Conservation (phyloP, 371 early-diverging fungal species). For the Dichotomocladium elegans region DNA sequence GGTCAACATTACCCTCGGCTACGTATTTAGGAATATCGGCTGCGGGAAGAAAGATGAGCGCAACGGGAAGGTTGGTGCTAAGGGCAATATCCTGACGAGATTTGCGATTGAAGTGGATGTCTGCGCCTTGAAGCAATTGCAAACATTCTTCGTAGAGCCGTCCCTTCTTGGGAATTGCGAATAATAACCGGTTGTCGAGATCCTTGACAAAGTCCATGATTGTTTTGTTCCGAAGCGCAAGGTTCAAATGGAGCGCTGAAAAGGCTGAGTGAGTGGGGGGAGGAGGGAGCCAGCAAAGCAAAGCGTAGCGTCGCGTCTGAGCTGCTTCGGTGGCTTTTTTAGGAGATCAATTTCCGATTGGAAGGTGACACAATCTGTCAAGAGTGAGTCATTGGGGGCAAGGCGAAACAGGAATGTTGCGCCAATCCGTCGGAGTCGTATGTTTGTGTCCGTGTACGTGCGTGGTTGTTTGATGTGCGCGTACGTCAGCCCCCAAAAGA, state of each 20-base stretch:
- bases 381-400: too few relatives aligned
- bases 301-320: too few relatives aligned
- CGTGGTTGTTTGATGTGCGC: too few relatives aligned
- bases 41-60: conserved; percentile 91
- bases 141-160: conserved; percentile 89
- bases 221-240: neutral
- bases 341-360: too few relatives aligned
- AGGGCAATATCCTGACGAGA: conserved; percentile 95
- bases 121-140: conserved; percentile 79
- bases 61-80: conserved; percentile 88
- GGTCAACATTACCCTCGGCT: conserved; percentile 90
- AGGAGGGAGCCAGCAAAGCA: too few relatives aligned
- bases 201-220: conserved; percentile 67
- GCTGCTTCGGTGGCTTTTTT: too few relatives aligned
- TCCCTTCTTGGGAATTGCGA: conserved; percentile 98
- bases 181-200: conserved; percentile 75
- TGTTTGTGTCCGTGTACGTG: too few relatives aligned
- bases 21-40: conserved; percentile 94
- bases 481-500: too few relatives aligned
- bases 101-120: conserved; percentile 90
- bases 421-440: too few relatives aligned
- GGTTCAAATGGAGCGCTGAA: neutral
- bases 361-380: too few relatives aligned
- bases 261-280: neutral
- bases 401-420: too few relatives aligned